Conservation (phyloP, 2,329 filamentous ascomycete species). For the Leptographium radiaticola region DNA sequence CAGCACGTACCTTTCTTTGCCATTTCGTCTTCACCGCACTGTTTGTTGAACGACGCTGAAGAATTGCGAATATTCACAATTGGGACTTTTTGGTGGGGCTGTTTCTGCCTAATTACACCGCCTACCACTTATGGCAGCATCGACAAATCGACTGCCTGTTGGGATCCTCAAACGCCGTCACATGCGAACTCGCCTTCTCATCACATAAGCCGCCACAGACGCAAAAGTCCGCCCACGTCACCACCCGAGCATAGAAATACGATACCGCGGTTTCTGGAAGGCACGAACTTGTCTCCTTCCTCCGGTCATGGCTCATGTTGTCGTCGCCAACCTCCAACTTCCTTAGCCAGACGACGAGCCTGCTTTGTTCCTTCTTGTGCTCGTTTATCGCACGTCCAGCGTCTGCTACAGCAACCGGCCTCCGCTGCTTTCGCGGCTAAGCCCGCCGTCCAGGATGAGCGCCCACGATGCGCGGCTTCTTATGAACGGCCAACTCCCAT, state of each 20-base stretch:
- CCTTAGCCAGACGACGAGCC: background rate
- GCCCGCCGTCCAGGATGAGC: slow-evolving; percentile 21
- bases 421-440: background rate
- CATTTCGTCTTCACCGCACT: slow-evolving; percentile 2
- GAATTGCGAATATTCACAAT: background rate
- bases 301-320: slow-evolving; percentile 1
- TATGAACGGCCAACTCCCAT: slow-evolving; percentile 11
- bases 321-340: background rate
- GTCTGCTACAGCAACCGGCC: slow-evolving; percentile 2
- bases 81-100: slow-evolving; percentile 3
- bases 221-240: background rate
- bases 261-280: background rate
- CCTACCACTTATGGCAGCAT: background rate
- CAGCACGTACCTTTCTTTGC: slow-evolving; percentile 9
- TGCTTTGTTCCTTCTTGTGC: background rate
- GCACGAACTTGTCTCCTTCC: background rate
- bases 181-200: slow-evolving; percentile 1
- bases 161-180: background rate
- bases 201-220: background rate
- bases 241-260: no score
- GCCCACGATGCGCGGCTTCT: slow-evolving; percentile 17
- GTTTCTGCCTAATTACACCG: slow-evolving; percentile 6
- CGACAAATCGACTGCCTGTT: background rate
- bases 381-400: background rate
- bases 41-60: background rate